These are phyloP conservation scores for Phytopythium kandeliae DNA, from an alignment of 352 stramenopile genomes.

Conservation along the genomic window DNA sequence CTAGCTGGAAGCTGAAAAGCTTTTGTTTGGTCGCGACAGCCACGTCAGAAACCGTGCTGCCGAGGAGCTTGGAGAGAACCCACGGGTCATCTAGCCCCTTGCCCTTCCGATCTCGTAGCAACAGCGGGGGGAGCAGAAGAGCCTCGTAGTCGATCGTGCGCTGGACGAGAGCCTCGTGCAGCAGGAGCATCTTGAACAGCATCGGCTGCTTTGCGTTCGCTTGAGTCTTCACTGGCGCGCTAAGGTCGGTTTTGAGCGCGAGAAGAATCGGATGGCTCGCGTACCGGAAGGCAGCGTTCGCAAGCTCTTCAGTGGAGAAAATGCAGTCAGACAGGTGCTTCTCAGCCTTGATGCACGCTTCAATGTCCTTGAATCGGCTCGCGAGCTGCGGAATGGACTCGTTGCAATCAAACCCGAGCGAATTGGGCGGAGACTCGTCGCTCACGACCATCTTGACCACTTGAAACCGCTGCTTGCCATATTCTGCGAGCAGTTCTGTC, in stretches of 20 bases:
- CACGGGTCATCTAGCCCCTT: constrained; percentile 61
- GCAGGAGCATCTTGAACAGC: constrained; percentile 49
- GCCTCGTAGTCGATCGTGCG: constrained; percentile 28
- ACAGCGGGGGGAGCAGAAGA: constrained; percentile 39
- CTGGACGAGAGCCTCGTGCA: constrained; percentile 45
- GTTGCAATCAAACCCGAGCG: constrained; percentile 31
- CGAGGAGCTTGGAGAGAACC: constrained; percentile 44
- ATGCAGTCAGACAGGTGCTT: constrained; percentile 42
- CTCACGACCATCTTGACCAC: constrained; percentile 48
- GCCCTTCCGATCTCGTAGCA: constrained; percentile 60
- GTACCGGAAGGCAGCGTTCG: constrained; percentile 53
- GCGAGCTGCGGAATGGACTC: constrained; percentile 27
- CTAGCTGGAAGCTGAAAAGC: constrained; percentile 56
- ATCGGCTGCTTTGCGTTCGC: constrained; percentile 16
- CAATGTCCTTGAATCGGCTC: constrained; percentile 36
- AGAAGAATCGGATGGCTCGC: constrained; percentile 48
- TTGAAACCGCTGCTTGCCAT: constrained; percentile 64
- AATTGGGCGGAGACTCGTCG: constrained; percentile 19
- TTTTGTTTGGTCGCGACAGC: constrained; percentile 47
- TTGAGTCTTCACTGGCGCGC: constrained; percentile 4
- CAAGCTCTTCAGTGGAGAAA: constrained; percentile 59
- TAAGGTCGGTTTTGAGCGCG: constrained; percentile 39
- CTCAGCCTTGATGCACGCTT: constrained; percentile 51
- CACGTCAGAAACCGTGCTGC: constrained; percentile 29
- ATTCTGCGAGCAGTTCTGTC: constrained; percentile 49